Evolutionary conservation across 2,329 filamentous ascomycete genomes (phyloP).

Genomic region (Mariannaea sp.): DNA sequence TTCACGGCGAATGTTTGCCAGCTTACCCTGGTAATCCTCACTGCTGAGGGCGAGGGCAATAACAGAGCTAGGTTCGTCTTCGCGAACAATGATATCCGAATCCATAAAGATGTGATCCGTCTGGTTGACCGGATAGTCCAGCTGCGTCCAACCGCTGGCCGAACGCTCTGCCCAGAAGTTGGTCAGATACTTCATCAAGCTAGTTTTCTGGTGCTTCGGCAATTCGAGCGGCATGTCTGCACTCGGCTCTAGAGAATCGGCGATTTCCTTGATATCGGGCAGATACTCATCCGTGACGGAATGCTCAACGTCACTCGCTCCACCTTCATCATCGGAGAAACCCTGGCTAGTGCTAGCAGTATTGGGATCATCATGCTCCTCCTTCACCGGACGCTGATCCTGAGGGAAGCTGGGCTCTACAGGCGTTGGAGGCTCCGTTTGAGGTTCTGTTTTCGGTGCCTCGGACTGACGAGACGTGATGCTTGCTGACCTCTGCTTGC

Average conservation of each 20-base stretch:
- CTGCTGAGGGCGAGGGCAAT: constrained; percentile 92
- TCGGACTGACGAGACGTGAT: constrained; percentile 38
- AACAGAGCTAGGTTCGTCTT: constrained; percentile 95
- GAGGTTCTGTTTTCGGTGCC: constrained; percentile 22
- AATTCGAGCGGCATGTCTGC: constrained; percentile 72
- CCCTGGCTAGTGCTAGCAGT: constrained; percentile 51
- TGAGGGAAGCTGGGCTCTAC: constrained; percentile 29
- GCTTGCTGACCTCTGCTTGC: constrained; percentile 39
- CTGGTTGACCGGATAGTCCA: constrained; percentile 88
- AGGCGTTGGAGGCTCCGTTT: constrained; percentile 32
- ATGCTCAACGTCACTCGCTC: constrained; percentile 73
- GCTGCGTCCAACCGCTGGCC: constrained; percentile 87
- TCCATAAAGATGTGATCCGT: constrained; percentile 97
- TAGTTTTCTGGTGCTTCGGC: constrained; percentile 90
- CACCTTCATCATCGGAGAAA: constrained; percentile 71
- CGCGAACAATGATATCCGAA: constrained; percentile 94
- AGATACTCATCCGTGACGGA: constrained; percentile 71
- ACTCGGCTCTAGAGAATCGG: constrained; percentile 64
- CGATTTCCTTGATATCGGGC: constrained; percentile 65
- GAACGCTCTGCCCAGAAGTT: constrained; percentile 99
- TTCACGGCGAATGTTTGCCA: constrained; percentile 67
- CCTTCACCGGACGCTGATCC: constrained; percentile 34
- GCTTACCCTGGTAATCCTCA: constrained; percentile 82
- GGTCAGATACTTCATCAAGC: constrained; percentile 91
- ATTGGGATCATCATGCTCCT: constrained; percentile 38